Base-by-base conservation (phyloP, 1,139 yeast genomes). In the Debaryomycetaceae sp. region DNA sequence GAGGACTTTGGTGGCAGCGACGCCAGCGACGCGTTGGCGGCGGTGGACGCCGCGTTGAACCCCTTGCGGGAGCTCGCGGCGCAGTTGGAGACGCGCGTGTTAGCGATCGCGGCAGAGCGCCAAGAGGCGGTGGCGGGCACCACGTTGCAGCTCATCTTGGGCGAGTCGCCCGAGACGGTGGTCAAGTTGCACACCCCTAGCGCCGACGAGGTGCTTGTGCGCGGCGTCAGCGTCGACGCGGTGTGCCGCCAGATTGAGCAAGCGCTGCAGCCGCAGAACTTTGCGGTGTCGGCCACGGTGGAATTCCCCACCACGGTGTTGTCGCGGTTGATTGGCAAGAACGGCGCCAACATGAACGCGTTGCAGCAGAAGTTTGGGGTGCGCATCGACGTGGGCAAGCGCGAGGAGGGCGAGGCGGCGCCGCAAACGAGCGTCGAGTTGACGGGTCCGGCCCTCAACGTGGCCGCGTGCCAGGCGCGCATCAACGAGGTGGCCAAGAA, bases 271-370 rank as follows among this genome's bases (percentile, higher is more conserved):
- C 91, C 83, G 41, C 77, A 82, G 31, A 72, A 75, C 37, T 67
- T 65, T 34, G 72, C 77, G 17, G 83, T 72, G 56, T 59, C 66
- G 31, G 56, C 77, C 15, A 61, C 71, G 25, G 41, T 55, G 11
- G 65, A 64, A 27, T 79, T 86, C 48, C 95, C 96, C 38, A 58
- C 76, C 2, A 63, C 70, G 35, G 74, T 77, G 29, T 66, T 89
- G 38, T 73, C 93, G 25, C 79, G 94, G 57, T 69, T 93, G 35
- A 86, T 93, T 55, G 99, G 98, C 44, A 83, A 82, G 54, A 84
- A 77, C 40, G 98, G 98, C 36, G 62, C 84, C 26, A 76, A 79
- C 51, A 61, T 91, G 52, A 73, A 75, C 45, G 63, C 75, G 33
- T 58, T 86, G 42, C 73, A 82, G 44, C 86, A 83, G n/a, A 83